These are phyloP conservation scores for Polygonum aviculare DNA, from an alignment of 148 eudicot genomes.

Conservation along the genomic window DNA sequence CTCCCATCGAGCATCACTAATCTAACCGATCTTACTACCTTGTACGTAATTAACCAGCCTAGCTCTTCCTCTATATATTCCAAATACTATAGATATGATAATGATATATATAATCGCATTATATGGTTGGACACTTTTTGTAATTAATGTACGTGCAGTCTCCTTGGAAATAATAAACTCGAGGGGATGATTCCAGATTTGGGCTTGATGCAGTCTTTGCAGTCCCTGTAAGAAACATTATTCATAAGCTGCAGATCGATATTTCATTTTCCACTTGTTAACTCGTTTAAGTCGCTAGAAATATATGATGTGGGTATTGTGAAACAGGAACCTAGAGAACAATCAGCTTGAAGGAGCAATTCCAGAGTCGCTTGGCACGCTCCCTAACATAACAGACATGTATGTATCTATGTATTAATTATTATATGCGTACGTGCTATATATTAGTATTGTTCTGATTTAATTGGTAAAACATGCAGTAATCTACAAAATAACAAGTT, in stretches of 20 bases:
- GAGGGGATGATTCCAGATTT: constrained; percentile 59
- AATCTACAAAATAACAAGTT: constrained; percentile 60
- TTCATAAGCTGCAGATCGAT: no score
- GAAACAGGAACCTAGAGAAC: constrained; percentile 64
- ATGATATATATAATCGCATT: neutral
- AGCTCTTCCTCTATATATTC: neutral
- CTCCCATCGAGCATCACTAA: constrained; percentile 33
- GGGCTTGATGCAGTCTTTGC: constrained; percentile 36
- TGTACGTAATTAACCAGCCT: constrained; percentile 31
- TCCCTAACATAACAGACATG: constrained; percentile 65
- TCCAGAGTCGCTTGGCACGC: constrained; percentile 47
- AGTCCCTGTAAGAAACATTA: constrained; percentile 46
- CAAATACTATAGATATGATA: no score
- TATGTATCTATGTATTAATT: constrained; percentile 16
- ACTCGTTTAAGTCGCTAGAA: neutral
- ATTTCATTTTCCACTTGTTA: neutral
- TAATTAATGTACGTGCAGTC: constrained; percentile 21
- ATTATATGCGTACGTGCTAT: neutral
- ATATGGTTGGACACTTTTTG: neutral
- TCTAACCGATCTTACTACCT: constrained; percentile 34
- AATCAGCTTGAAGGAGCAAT: constrained; percentile 67
- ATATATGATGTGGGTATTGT: neutral
- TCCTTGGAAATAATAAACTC: constrained; percentile 62
- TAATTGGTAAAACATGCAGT: constrained; percentile 24
- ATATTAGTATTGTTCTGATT: neutral